phyloP scores from a whole-genome alignment of 495 filamentous ascomycete genomes.

The Aspergillus sclerotioniger region DNA sequence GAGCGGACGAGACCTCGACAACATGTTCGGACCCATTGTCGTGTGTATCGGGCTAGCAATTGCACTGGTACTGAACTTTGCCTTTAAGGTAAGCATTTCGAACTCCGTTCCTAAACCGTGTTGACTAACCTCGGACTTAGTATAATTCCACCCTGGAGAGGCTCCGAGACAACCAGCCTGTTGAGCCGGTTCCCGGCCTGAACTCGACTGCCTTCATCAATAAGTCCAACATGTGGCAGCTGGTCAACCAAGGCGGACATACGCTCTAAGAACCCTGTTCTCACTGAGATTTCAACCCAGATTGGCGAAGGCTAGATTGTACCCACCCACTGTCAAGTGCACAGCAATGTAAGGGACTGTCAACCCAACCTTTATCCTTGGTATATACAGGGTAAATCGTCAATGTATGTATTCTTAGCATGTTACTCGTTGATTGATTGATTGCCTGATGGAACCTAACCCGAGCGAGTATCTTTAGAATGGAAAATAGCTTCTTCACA shows the following conservation, averaged over 20 bases:
- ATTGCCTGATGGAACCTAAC: background rate
- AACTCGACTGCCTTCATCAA: conserved; percentile 16
- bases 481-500: background rate
- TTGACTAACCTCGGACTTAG: conserved; percentile 24
- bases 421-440: background rate
- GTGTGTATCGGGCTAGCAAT: conserved; percentile 76
- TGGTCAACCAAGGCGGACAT: conserved; percentile 14
- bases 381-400: background rate
- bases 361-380: background rate
- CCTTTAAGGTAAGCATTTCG: conserved; percentile 59
- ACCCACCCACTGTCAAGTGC: background rate
- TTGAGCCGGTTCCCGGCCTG: conserved; percentile 8
- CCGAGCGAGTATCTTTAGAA: background rate
- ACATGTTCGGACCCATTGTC: conserved; percentile 75
- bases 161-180: conserved; percentile 16
- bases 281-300: background rate
- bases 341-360: background rate
- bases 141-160: conserved; percentile 36
- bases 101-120: background rate
- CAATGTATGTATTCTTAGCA: background rate
- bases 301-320: background rate
- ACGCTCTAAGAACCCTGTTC: background rate
- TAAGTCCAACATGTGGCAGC: conserved; percentile 18
- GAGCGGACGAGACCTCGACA: conserved; percentile 92
- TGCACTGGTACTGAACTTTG: conserved; percentile 84